Evolutionary conservation across 169 alveolate species (phyloP), one percentile per base, ranked within the genome.

Genomic region (Eimeria brunetti): DNA sequence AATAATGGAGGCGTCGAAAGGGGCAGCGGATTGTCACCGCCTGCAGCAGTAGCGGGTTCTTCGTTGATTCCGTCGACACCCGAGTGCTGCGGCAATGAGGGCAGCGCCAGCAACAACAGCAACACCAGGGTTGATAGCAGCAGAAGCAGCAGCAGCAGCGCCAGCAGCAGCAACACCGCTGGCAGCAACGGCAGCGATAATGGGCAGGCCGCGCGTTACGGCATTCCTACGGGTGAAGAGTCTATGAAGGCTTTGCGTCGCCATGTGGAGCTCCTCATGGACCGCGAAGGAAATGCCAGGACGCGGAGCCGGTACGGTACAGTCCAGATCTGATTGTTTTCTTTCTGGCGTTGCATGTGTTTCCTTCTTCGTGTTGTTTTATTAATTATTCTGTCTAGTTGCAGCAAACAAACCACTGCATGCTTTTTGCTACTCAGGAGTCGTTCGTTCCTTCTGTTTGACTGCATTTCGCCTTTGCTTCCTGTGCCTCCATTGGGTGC

Each of bases 201-300:
- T 24, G 64, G 81, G 83, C 36, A 62, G 67, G 16, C 80, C 33
- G 30, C 30, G 8, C 38, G 83, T 30, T 86, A 86, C 71, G 78
- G 78, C 49, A 64, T 86, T 64, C 92, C 92, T 18, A 24, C 62
- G 14, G 92, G 92, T 5, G 92, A 58, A 1, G 92, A 86, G 36
- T 86, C 92, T 30, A 86, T 86, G 92, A 58, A 86, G 49, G 56
- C 92, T 11, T 53, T 86, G 22, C 64, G 92, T 12, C 78, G 92
- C 33, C 92, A 86, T 51, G 92, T 86, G 16, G 92, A 86, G 92
- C 83, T 86, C 46, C 83, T 86, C 38, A 60, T 86, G 51, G 92
- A 86, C 92, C 78, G 92, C 30, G 92, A 86, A 49, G 51, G 18
- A 30, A 86, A 86, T 49, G 33, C 92, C 75, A 60, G 73, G 80